Conservation (phyloP, 2,329 filamentous ascomycete genomes). For the Botrytis hyacinthi region DNA sequence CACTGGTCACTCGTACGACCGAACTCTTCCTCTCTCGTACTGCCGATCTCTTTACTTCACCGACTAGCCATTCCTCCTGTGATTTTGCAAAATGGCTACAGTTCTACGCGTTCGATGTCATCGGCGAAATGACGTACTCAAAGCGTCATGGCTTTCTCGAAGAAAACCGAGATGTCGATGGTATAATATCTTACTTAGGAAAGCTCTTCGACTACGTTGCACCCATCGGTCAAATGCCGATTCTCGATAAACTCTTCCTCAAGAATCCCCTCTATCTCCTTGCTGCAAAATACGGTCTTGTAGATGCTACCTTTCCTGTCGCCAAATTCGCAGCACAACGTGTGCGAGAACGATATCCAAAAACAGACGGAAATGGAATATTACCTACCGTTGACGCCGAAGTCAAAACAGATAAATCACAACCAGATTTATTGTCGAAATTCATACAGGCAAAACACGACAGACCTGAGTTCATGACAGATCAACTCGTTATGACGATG, state of each 20-base stretch:
- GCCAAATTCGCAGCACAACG: constrained; percentile 68
- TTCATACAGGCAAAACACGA: constrained; percentile 67
- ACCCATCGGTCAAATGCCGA: constrained; percentile 72
- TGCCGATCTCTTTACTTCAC: constrained; percentile 50
- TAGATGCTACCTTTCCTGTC: constrained; percentile 68
- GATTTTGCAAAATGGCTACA: constrained; percentile 73
- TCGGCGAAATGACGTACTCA: constrained; percentile 73
- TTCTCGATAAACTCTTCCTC: constrained; percentile 65
- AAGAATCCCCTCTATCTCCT: constrained; percentile 74
- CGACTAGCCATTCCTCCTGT: constrained; percentile 41
- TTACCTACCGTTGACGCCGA: constrained; percentile 27
- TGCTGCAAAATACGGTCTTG: constrained; percentile 63
- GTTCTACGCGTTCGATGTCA: constrained; percentile 80
- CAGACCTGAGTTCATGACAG: constrained; percentile 69
- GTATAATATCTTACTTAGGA: constrained; percentile 64
- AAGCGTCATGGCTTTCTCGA: constrained; percentile 75
- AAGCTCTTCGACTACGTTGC: constrained; percentile 69
- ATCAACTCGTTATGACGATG: constrained; percentile 67
- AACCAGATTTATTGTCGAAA: constrained; percentile 66
- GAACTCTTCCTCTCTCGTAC: constrained; percentile 67
- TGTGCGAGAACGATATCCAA: constrained; percentile 59
- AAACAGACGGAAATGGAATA: constrained; percentile 17
- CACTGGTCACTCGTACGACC: constrained; percentile 73
- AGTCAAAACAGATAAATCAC: constrained; percentile 33
- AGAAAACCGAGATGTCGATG: constrained; percentile 70